Evolutionary conservation across 495 filamentous ascomycete species (phyloP), one percentile per base, ranked within the genome.

Genomic region (Wilcoxina mikolae): DNA sequence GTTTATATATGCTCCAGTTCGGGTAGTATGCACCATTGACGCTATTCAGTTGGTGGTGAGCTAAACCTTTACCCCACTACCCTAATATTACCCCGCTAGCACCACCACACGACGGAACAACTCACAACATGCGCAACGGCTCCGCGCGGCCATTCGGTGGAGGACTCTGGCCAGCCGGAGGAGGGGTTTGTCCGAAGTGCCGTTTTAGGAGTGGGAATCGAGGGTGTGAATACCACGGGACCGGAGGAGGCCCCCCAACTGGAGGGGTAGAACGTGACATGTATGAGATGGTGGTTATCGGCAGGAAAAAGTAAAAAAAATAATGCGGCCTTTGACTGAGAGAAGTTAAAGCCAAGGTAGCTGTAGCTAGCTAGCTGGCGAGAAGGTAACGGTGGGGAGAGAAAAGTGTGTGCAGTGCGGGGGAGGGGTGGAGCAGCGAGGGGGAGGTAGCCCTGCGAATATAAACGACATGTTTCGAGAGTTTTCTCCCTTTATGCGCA

Each of bases 11-110:
- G 44, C 81, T 73, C 76, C 82, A 85, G 67, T 91, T 94, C 2
- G 87, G 86, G 72, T 88, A 94, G 68, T 91, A 93, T n/a, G 85
- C 83, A 20, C 82, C 87, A 68, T 94, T 94, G 53, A 72, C 55
- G 54, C 64, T 66, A n/a, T n/a, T n/a, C n/a, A n/a, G n/a, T n/a
- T n/a, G n/a, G n/a, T n/a, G n/a, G 12, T 23, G 3, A 20, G 33
- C 27, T 1, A 29, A 9, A 28, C 28, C 43, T 17, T 46, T 20
- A 46, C 11, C n/a, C 23, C 43, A 46, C n/a, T n/a, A 1, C 43
- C 18, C 7, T 7, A 9, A 20, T 44, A 7, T 7, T 20, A 44
- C 20, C 43, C 43, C 43, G 23, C 23, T 22, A 46, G 25, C 17
- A 10, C 5, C 25, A 1, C n/a, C 35, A 27, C 5, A 46, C 20